phyloP scores from a whole-genome alignment of 768 basidiomycete species.

The Pisolithus albus region DNA sequence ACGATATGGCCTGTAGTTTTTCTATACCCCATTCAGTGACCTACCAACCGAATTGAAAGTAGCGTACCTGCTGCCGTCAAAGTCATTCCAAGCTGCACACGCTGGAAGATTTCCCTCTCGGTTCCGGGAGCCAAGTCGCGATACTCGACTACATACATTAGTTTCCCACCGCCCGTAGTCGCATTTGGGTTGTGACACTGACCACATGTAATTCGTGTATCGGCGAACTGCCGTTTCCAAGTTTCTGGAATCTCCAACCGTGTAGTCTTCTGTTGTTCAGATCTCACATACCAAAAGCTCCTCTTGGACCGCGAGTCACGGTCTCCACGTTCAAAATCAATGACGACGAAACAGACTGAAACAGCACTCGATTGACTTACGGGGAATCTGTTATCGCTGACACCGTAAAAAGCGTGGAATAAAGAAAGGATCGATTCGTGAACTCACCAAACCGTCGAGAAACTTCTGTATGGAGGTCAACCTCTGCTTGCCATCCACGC shows the following conservation, averaged over 20 bases:
- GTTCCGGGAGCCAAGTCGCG: slow-evolving; percentile 41
- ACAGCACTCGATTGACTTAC: slow-evolving; percentile 29
- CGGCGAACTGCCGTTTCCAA: slow-evolving; percentile 45
- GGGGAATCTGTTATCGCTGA: slow-evolving; percentile 40
- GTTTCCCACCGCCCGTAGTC: neutral
- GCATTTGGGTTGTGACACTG: slow-evolving; percentile 14
- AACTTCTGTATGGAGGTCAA: slow-evolving; percentile 43
- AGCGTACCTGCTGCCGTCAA: slow-evolving; percentile 61
- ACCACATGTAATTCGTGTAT: slow-evolving; percentile 66
- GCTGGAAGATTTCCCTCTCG: slow-evolving; percentile 77
- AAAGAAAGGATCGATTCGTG: neutral
- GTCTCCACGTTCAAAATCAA: slow-evolving; percentile 35
- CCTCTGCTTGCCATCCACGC: slow-evolving; percentile 51
- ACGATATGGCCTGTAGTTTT: slow-evolving; percentile 73
- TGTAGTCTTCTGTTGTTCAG: slow-evolving; percentile 36
- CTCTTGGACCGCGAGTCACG: slow-evolving; percentile 52
- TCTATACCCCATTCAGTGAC: slow-evolving; percentile 36
- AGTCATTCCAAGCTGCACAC: slow-evolving; percentile 75
- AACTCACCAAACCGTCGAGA: slow-evolving; percentile 38
- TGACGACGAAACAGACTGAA: slow-evolving; percentile 3
- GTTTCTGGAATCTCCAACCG: slow-evolving; percentile 48
- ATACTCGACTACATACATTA: slow-evolving; percentile 55
- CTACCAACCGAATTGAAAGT: neutral
- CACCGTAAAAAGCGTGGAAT: slow-evolving; percentile 4
- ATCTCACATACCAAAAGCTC: slow-evolving; percentile 54